Percentiles rank a stretch among this genome's conserved stretches.
phyloP scores from a whole-genome alignment of 2,329 filamentous ascomycete species.

The Alternaria atra region DNA sequence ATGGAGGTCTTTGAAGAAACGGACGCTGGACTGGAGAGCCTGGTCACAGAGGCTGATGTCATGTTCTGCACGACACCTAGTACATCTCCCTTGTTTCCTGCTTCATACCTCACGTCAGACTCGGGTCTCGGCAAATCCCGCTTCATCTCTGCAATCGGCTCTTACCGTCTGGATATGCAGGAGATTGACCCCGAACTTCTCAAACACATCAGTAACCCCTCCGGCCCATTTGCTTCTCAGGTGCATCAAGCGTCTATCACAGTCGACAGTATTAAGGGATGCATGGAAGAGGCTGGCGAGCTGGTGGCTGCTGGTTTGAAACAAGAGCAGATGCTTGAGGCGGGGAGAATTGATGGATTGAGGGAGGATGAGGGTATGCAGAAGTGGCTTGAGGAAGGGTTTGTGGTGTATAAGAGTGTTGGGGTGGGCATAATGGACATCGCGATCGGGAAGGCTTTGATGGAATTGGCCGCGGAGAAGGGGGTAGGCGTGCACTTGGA shows the following conservation, averaged over 20 bases:
- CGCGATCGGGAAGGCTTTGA: conserved; percentile 48
- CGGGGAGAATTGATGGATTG: conserved; percentile 11
- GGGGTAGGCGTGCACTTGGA: conserved; percentile 20
- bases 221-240: conserved; percentile 1
- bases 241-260: conserved; percentile 20
- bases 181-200: conserved; percentile 59
- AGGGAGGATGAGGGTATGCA: not conserved
- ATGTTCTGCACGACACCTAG: conserved; percentile 63
- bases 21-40: not conserved
- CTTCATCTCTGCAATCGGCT: conserved; percentile 42
- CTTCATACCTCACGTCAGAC: conserved; percentile 40
- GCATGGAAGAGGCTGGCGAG: conserved; percentile 58
- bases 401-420: conserved; percentile 62
- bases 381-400: conserved; percentile 42
- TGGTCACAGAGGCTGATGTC: conserved; percentile 45
- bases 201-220: conserved; percentile 21
- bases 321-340: conserved; percentile 22
- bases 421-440: conserved; percentile 63
- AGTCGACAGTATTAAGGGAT: conserved; percentile 51
- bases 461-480: conserved; percentile 26
- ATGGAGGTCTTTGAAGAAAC: not conserved
- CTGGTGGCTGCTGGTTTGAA: conserved; percentile 53
- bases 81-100: conserved; percentile 55
- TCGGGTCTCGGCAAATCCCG: conserved; percentile 16
- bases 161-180: conserved; percentile 54